Percentiles rank a stretch among this genome's conserved stretches.
phyloP scores from a whole-genome alignment of 2,329 filamentous ascomycete genomes.

The Atkinsonella hypoxylon region DNA sequence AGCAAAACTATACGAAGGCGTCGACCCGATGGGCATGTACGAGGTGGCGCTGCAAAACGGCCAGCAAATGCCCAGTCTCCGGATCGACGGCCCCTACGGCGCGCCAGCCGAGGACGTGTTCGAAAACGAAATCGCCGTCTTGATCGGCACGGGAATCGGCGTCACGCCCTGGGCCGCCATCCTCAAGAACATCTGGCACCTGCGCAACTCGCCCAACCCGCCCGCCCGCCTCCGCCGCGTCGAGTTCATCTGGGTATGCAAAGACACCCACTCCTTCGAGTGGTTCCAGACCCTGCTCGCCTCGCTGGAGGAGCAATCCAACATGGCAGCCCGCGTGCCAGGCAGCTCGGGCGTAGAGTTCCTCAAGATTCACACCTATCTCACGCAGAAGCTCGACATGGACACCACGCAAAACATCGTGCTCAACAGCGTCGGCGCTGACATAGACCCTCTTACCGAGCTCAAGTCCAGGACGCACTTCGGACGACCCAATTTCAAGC shows the following conservation, averaged over 20 bases:
- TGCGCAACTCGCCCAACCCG: slow-evolving; percentile 80
- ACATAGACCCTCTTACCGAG: slow-evolving; percentile 84
- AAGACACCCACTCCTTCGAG: slow-evolving; percentile 89
- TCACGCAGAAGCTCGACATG: slow-evolving; percentile 83
- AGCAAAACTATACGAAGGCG: slow-evolving; percentile 76
- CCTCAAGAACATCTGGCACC: slow-evolving; percentile 96
- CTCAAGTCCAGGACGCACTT: slow-evolving; percentile 86
- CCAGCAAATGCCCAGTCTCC: slow-evolving; percentile 78
- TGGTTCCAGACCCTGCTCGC: slow-evolving; percentile 96
- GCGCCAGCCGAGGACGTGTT: slow-evolving; percentile 97
- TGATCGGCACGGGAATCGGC: slow-evolving; percentile 78
- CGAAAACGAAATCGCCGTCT: slow-evolving; percentile 76
- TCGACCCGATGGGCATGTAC: slow-evolving; percentile 94
- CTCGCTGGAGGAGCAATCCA: slow-evolving; percentile 78
- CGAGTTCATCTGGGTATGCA: slow-evolving; percentile 98
- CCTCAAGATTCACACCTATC: slow-evolving; percentile 93
- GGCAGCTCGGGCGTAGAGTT: slow-evolving; percentile 67
- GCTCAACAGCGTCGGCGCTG: slow-evolving; percentile 82
- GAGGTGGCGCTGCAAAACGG: slow-evolving; percentile 91
- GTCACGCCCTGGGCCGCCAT: slow-evolving; percentile 81
- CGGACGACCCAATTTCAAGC: slow-evolving; percentile 78
- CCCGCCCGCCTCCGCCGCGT: slow-evolving; percentile 82
- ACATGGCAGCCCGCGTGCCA: slow-evolving; percentile 53
- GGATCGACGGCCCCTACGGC: slow-evolving; percentile 91
- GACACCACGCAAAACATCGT: slow-evolving; percentile 96